These are phyloP conservation scores for Extremus antarcticus DNA, from an alignment of 495 filamentous ascomycete species.

Conservation along the genomic window DNA sequence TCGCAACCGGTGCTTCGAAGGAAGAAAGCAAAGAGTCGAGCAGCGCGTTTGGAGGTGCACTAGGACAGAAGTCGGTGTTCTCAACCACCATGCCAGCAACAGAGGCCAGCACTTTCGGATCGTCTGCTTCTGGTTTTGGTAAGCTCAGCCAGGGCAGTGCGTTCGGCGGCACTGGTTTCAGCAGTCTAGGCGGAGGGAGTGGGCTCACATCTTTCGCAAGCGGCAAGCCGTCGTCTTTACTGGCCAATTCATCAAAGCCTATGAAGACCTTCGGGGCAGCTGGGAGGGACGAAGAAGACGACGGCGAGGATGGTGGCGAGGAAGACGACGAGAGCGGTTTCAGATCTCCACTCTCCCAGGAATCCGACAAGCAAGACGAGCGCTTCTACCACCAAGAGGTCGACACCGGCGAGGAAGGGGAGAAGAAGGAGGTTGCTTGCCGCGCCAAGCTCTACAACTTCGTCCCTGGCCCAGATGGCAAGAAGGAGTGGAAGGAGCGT, in stretches of 20 bases:
- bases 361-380: constrained; percentile 52
- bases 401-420: constrained; percentile 64
- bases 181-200: constrained; percentile 38
- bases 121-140: constrained; percentile 36
- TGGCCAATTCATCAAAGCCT: constrained; percentile 44
- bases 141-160: constrained; percentile 17
- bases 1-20: neutral
- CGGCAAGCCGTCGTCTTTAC: constrained; percentile 39
- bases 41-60: constrained; percentile 17
- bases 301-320: constrained; percentile 32
- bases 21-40: neutral
- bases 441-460: constrained; percentile 72
- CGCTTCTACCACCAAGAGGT: constrained; percentile 59
- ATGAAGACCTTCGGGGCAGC: constrained; percentile 60
- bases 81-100: neutral
- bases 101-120: constrained; percentile 18
- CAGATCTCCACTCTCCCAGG: constrained; percentile 28
- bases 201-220: constrained; percentile 57
- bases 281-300: constrained; percentile 35
- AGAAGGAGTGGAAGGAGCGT: constrained; percentile 77
- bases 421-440: constrained; percentile 48
- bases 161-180: constrained; percentile 35
- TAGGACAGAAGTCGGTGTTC: constrained; percentile 15
- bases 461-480: constrained; percentile 16
- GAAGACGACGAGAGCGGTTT: constrained; percentile 35